Evolutionary conservation across 2,329 filamentous ascomycete species (phyloP), one percentile per base, ranked within the genome.

Genomic region (Ophiosphaerella herpotricha): DNA sequence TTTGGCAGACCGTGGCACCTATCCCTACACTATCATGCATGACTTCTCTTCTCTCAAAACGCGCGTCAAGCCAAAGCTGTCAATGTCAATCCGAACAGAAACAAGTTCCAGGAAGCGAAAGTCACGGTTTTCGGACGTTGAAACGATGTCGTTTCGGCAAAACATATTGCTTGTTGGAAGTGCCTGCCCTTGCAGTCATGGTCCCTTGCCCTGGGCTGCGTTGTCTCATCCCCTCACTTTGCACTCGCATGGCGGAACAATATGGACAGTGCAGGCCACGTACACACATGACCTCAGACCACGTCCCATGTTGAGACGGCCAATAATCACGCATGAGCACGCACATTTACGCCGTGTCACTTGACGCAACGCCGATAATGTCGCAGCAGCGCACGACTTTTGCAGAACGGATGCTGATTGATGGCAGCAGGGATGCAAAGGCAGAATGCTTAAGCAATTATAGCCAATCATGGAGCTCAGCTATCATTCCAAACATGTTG

Each of bases 171-270:
- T 26, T 42, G 38, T 24, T 31, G 21, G 38, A 29, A 14, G n/a
- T 16, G 40, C 40, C 31, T 51, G 31, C 35, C 44, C 41, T 50
- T 46, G 52, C 47, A 46, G 47, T 43, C 36, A 43, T 47, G 52
- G 50, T 43, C 43, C 34, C 11, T 29, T 39, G 43, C 35, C 37
- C 39, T 38, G 24, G 24, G 8, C 24, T 31, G 34, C 21, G 39
- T 13, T n/a, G 34, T 36, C 38, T 34, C 31, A 14, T 34, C 33
- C 31, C 50, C 46, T 46, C 50, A 43, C 50, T 46, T 52, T 48
- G 48, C 49, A 39, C 49, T 48, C 33, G 52, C 52, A 52, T 50
- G 45, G 39, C 45, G 39, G 24, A 42, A 42, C 45, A 48, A 48
- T 38, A 21, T 48, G 11, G 32, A 42, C 45, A 29, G 42, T 21